These are phyloP conservation scores for Brassica cretica DNA, from an alignment of 345 rosid genomes.

Conservation along the genomic window DNA sequence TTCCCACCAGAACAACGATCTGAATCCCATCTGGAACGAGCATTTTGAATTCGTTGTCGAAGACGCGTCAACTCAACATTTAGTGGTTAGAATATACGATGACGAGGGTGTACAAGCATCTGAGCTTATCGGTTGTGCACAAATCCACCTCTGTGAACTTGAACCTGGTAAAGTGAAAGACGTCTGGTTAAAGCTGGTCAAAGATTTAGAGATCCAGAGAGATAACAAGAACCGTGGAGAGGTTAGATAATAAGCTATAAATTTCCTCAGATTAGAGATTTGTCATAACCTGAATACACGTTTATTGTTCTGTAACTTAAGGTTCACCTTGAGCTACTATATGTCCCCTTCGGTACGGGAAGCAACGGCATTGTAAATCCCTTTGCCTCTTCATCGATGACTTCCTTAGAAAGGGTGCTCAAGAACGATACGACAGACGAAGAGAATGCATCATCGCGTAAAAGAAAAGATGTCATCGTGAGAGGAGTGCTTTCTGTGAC, in stretches of 20 bases:
- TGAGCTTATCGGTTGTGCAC: slow-evolving; percentile 88
- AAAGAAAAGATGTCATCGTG: slow-evolving; percentile 75
- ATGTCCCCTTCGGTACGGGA: slow-evolving; percentile 70
- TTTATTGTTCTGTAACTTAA: slow-evolving; percentile 41
- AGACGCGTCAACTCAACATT: slow-evolving; percentile 86
- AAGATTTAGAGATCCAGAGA: slow-evolving; percentile 94
- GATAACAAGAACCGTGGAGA: slow-evolving; percentile 88
- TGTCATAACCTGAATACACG: slow-evolving; percentile 6
- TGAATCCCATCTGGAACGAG: slow-evolving; percentile 98
- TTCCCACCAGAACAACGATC: slow-evolving; percentile 73
- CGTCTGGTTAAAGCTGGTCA: slow-evolving; percentile 94
- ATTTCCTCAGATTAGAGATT: neutral
- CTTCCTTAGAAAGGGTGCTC: slow-evolving; percentile 86
- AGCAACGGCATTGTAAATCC: slow-evolving; percentile 53
- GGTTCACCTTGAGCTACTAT: slow-evolving; percentile 97
- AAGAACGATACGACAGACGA: slow-evolving; percentile 57
- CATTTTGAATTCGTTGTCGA: slow-evolving; percentile 88
- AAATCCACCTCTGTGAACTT: slow-evolving; percentile 69
- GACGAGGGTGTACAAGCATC: slow-evolving; percentile 93
- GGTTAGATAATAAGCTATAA: slow-evolving; percentile 47
- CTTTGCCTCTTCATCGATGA: slow-evolving; percentile 58
- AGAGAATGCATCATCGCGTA: slow-evolving; percentile 52
- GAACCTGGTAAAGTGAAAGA: slow-evolving; percentile 99
- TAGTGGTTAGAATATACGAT: slow-evolving; percentile 82
- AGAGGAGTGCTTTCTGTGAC: slow-evolving; percentile 93